Evolutionary conservation across 2,329 filamentous ascomycete species (phyloP).

Genomic region (Aspergillus viridinutans): DNA sequence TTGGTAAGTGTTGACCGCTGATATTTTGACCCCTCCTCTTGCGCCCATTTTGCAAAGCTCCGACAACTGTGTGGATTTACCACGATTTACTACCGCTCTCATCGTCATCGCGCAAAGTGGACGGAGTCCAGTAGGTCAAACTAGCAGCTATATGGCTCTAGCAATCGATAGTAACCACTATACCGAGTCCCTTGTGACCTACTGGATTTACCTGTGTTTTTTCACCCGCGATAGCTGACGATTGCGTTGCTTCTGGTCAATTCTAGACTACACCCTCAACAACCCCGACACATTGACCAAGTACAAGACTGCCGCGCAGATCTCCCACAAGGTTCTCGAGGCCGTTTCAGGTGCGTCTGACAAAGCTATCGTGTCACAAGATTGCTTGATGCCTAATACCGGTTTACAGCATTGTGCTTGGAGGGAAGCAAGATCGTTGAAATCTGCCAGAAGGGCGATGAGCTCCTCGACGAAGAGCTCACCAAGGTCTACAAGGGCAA

Average conservation of each 20-base stretch:
- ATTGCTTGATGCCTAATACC: constrained; percentile 17
- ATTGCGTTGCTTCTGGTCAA: constrained; percentile 4
- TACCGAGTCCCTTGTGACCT: not conserved
- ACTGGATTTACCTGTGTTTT: not conserved
- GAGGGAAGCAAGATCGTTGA: constrained; percentile 89
- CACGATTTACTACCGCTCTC: constrained; percentile 20
- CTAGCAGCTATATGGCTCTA: constrained; percentile 1
- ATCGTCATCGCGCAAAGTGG: constrained; percentile 11
- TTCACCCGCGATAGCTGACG: constrained; percentile 14
- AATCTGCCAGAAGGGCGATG: constrained; percentile 93
- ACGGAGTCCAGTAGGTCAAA: not conserved
- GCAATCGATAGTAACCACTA: not conserved
- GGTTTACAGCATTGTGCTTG: constrained; percentile 57
- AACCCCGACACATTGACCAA: constrained; percentile 96
- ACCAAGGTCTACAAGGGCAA: constrained; percentile 97
- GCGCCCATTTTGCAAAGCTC: constrained; percentile 26
- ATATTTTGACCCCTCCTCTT: constrained; percentile 14
- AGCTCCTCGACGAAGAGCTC: constrained; percentile 88
- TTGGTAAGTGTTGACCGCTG: constrained; percentile 33
- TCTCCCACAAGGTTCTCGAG: constrained; percentile 92
- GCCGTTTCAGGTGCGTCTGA: constrained; percentile 60
- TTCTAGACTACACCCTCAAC: constrained; percentile 76
- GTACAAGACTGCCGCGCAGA: constrained; percentile 94
- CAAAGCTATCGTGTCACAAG: constrained; percentile 2
- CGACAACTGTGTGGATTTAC: constrained; percentile 31